Base-by-base conservation (phyloP, 306 rosid species). In the Astragalus membranaceus region DNA sequence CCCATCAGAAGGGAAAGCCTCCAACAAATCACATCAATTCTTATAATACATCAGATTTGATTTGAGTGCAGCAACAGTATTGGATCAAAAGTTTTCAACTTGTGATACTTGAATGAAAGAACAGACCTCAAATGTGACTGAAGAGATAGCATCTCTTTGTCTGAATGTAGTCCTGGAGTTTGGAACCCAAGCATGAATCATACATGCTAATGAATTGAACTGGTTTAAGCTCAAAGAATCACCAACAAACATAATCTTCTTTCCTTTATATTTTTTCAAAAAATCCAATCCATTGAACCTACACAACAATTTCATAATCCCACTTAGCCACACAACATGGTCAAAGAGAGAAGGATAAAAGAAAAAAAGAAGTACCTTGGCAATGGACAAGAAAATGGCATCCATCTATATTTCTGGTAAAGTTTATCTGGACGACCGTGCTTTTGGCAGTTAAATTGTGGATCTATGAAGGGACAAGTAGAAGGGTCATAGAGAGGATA, bases 161-260 rank as follows among this genome's bases (percentile, higher is more conserved):
- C 66, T n/a, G 53, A 79, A 77, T 0, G 85, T 62, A 57, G 85
- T 66, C 75, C 57, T 90, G 2, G 97, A 76, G 3, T 86, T 88
- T 0, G 97, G 98, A 0, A 90, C 82, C 90, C 82, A 86, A 41
- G 98, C 85, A 69, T 94, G 85, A 79, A 94, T 48, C 97, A 94
- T 84, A 84, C 98, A 94, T 1, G 96, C 80, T 62, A 94, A 61
- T 14, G 98, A 94, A 26, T 84, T 84, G 82, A 92, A 94, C 73
- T 94, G 98, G 69, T 94, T 94, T 72, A 81, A 67, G 65, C 98
- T 90, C 88, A 90, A 67, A 0, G 98, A 94, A 36, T 94, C 98
- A 11, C 98, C 98, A 9, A 94, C 97, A 53, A 90, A 94, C 98
- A 90, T 94, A 3, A 94, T 85, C 88, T 87, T 94, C 85, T 94